Evolutionary conservation across 179 eudicot species (phyloP).

Genomic region (Beta lomatogona): DNA sequence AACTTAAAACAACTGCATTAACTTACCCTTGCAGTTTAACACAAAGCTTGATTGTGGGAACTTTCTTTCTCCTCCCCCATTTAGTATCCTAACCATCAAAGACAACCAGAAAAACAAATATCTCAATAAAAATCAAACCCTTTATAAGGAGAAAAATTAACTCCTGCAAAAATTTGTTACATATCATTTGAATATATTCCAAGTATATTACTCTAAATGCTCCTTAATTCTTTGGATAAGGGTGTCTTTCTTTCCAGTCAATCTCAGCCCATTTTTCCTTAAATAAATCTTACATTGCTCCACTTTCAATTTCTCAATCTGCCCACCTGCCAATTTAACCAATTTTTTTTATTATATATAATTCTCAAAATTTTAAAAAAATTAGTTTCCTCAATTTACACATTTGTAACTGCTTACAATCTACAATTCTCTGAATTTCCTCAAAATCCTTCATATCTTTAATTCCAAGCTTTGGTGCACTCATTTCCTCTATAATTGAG

Average conservation of each 20-base stretch:
- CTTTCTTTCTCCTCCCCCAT: constrained; percentile 66
- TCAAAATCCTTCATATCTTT: constrained; percentile 50
- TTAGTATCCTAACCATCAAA: constrained; percentile 46
- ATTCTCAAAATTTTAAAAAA: no score
- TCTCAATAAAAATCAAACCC: background rate
- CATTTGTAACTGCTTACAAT: constrained; percentile 36
- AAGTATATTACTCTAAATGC: constrained; percentile 51
- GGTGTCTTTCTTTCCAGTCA: constrained; percentile 64
- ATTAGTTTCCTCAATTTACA: background rate
- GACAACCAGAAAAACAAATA: constrained; percentile 1
- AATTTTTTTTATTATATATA: background rate
- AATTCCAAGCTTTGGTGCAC: constrained; percentile 40
- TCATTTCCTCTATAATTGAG: constrained; percentile 25
- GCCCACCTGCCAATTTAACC: constrained; percentile 49
- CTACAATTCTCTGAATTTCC: constrained; percentile 45
- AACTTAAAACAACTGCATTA: background rate
- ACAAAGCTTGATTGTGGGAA: constrained; percentile 77
- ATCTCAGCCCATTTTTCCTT: constrained; percentile 73
- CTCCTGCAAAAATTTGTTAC: background rate
- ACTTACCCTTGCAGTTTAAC: constrained; percentile 74
- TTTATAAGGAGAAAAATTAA: background rate
- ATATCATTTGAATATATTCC: background rate
- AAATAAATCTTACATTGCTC: constrained; percentile 82
- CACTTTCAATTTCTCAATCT: constrained; percentile 67
- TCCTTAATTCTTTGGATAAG: constrained; percentile 72